phyloP scores from a whole-genome alignment of 164 flowering plant species.

The Aristolochia contorta region DNA sequence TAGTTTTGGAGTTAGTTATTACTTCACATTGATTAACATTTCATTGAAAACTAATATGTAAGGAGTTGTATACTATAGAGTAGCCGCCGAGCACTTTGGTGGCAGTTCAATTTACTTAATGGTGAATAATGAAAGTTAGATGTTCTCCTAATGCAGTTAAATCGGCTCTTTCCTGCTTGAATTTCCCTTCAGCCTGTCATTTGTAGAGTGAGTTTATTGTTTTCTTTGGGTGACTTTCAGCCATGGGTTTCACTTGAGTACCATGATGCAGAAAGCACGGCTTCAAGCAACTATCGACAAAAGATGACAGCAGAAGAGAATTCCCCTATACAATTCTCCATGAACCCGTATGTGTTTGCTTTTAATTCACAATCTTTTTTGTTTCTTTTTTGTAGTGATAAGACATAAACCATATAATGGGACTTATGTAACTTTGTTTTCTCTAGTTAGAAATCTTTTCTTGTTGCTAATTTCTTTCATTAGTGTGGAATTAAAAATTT shows the following conservation, averaged over 20 bases:
- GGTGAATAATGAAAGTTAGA: neutral
- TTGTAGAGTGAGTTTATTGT: neutral
- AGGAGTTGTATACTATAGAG: neutral
- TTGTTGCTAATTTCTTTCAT: neutral
- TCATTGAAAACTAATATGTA: no score
- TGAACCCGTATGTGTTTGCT: conserved; percentile 50
- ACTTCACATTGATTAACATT: no score
- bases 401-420: no score
- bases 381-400: no score
- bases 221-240: conserved; percentile 19
- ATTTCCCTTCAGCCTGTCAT: neutral
- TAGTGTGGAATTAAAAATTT: neutral
- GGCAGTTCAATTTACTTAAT: neutral
- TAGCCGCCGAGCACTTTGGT: neutral
- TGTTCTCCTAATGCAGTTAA: neutral
- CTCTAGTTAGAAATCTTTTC: neutral
- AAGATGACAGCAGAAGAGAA: conserved; percentile 41
- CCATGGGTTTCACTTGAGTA: conserved; percentile 60
- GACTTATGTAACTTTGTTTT: no score
- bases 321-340: conserved; percentile 39
- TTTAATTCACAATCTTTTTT: no score
- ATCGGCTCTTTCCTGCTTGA: neutral
- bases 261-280: conserved; percentile 38
- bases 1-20: no score
- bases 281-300: conserved; percentile 31